These are phyloP conservation scores for Iris pallida DNA, from an alignment of 116 monocot species.

Conservation along the genomic window DNA sequence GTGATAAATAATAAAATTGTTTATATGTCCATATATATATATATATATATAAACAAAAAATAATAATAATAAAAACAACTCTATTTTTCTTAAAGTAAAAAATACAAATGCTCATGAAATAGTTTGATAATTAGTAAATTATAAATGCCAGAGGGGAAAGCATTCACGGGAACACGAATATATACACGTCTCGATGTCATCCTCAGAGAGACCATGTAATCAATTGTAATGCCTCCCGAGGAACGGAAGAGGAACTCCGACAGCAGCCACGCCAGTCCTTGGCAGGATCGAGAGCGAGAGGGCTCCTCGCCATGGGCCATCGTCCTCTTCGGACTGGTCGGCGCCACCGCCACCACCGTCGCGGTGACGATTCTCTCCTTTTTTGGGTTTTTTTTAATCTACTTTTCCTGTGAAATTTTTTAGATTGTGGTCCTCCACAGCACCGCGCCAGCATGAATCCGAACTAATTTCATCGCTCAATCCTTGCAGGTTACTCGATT, in stretches of 20 bases:
- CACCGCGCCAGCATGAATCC: neutral
- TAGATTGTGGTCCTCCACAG: neutral
- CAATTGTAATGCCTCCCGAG: neutral
- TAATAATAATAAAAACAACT: too few relatives aligned
- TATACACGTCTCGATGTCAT: neutral
- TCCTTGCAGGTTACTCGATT: slow-evolving; percentile 18
- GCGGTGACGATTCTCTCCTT: slow-evolving; percentile 7
- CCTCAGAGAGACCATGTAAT: neutral
- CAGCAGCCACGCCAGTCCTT: neutral
- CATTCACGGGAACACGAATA: too few relatives aligned
- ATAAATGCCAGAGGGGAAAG: too few relatives aligned
- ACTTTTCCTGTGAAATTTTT: neutral
- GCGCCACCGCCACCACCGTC: slow-evolving; percentile 16
- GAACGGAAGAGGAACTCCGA: neutral
- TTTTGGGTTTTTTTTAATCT: neutral
- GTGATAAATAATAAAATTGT: too few relatives aligned
- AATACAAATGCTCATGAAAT: too few relatives aligned
- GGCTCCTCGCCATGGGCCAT: slow-evolving; percentile 16
- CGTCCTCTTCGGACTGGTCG: slow-evolving; percentile 23
- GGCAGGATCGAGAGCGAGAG: slow-evolving; percentile 24
- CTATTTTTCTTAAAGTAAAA: too few relatives aligned
- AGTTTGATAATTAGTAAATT: too few relatives aligned
- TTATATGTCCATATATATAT: too few relatives aligned
- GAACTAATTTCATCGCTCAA: neutral
- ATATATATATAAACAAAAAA: too few relatives aligned